phyloP scores from a whole-genome alignment of 805 yeast genomes.

The Ascoidea asiatica region DNA sequence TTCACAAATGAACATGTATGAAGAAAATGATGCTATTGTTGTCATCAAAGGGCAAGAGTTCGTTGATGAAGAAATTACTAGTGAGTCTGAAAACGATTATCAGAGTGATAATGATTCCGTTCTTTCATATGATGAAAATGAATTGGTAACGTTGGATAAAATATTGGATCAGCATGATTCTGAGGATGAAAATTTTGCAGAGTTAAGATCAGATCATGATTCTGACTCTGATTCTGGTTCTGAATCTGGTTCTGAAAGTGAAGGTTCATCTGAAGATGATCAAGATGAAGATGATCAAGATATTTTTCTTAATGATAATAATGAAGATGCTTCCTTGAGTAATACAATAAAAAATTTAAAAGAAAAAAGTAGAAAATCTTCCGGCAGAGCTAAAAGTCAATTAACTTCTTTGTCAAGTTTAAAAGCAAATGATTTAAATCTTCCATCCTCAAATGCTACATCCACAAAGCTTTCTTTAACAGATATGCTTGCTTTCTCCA shows the following conservation, averaged over 20 bases:
- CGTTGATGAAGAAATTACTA: constrained; percentile 7
- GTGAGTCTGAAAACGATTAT: constrained; percentile 8
- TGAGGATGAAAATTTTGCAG: constrained; percentile 10
- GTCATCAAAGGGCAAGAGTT: not conserved
- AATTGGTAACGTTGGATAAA: constrained; percentile 10
- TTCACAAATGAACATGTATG: too few species aligned
- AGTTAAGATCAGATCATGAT: constrained; percentile 7
- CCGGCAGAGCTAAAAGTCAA: constrained; percentile 23
- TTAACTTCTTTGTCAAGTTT: constrained; percentile 34
- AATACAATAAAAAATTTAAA: constrained; percentile 29
- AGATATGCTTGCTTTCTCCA: constrained; percentile 65
- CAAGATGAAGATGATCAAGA: constrained; percentile 15
- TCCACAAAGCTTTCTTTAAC: constrained; percentile 48
- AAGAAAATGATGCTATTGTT: constrained; percentile 1
- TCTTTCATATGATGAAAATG: constrained; percentile 6
- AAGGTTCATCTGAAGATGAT: constrained; percentile 12
- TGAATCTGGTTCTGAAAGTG: constrained; percentile 12
- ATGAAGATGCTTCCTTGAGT: constrained; percentile 23
- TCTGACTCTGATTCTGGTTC: constrained; percentile 12
- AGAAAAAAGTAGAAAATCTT: constrained; percentile 20
- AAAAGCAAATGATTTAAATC: constrained; percentile 55
- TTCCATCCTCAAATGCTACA: constrained; percentile 34
- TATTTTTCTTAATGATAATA: constrained; percentile 10
- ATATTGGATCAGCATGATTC: constrained; percentile 5
- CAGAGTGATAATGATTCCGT: constrained; percentile 11